Percentiles rank a stretch among this genome's conserved stretches.
Evolutionary conservation across 345 rosid species (phyloP).

Genomic region (Lepidium didymum): DNA sequence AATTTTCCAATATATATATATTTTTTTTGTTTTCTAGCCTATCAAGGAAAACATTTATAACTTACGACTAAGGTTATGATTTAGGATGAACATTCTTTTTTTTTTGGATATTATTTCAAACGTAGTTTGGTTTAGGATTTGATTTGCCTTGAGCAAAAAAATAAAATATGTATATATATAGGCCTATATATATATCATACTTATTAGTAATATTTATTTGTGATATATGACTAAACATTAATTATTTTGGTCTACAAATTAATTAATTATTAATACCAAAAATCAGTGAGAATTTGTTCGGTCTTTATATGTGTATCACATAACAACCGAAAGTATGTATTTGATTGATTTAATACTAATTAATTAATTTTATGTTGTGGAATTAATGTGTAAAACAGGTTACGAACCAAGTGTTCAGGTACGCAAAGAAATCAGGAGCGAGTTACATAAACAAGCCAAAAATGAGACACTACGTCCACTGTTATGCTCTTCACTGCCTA

Average conservation of each 20-base stretch:
- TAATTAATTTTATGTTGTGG: background rate
- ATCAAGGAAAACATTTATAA: background rate
- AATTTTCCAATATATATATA: background rate
- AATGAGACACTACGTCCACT: conserved; percentile 96
- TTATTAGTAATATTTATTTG: too few relatives aligned
- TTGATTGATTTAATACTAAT: background rate
- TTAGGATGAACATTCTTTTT: background rate
- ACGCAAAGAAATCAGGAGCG: conserved; percentile 90
- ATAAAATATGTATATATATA: too few relatives aligned
- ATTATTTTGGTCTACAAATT: too few relatives aligned
- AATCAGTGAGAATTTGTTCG: background rate
- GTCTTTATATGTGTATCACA: background rate
- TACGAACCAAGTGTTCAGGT: conserved; percentile 93
- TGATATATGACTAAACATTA: too few relatives aligned
- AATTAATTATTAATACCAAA: background rate
- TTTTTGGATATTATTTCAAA: background rate
- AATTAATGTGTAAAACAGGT: conserved; percentile 37
- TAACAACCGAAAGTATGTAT: background rate
- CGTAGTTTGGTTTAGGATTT: background rate
- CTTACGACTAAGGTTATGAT: background rate
- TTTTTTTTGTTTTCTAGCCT: background rate
- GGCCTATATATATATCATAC: background rate
- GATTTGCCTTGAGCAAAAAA: background rate
- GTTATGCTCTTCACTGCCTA: conserved; percentile 91
- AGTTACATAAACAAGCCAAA: conserved; percentile 98